Percentiles rank a stretch among this genome's conserved stretches.
phyloP scores from a whole-genome alignment of 148 eudicot genomes.

The Arctostaphylos glauca region DNA sequence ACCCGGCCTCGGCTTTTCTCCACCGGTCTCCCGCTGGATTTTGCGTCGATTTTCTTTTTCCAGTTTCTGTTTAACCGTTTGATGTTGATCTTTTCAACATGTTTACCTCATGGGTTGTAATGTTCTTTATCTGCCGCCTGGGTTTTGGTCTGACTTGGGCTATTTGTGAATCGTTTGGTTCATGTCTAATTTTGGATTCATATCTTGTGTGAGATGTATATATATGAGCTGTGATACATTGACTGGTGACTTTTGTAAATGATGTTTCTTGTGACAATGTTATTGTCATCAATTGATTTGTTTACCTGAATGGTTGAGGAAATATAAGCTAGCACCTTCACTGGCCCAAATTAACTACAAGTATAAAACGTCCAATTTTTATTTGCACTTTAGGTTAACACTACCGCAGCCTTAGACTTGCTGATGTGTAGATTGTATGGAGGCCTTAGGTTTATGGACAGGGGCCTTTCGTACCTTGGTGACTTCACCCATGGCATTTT shows the following conservation, averaged over 20 bases:
- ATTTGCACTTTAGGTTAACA: too few species aligned
- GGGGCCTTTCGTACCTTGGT: too few species aligned
- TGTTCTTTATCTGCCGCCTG: neutral
- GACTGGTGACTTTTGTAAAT: neutral
- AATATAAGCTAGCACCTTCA: neutral
- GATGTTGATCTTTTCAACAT: neutral
- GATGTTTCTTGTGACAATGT: neutral
- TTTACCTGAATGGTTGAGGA: neutral
- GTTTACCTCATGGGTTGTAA: neutral
- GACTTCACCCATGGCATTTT: too few species aligned
- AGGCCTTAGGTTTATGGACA: too few species aligned
- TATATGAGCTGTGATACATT: neutral
- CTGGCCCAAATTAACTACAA: too few species aligned
- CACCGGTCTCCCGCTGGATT: constrained; percentile 28
- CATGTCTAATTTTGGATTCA: neutral
- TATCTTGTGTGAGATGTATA: neutral
- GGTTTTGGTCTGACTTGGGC: neutral
- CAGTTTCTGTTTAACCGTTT: neutral
- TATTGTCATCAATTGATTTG: neutral
- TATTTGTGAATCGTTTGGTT: neutral
- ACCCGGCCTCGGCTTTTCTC: constrained; percentile 39
- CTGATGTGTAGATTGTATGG: too few species aligned
- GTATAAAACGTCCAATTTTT: too few species aligned
- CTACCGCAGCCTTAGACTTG: too few species aligned
- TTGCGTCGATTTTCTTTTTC: neutral